Evolutionary conservation across 2,329 filamentous ascomycete genomes (phyloP).

Genomic region (Sphaceloma murrayae): DNA sequence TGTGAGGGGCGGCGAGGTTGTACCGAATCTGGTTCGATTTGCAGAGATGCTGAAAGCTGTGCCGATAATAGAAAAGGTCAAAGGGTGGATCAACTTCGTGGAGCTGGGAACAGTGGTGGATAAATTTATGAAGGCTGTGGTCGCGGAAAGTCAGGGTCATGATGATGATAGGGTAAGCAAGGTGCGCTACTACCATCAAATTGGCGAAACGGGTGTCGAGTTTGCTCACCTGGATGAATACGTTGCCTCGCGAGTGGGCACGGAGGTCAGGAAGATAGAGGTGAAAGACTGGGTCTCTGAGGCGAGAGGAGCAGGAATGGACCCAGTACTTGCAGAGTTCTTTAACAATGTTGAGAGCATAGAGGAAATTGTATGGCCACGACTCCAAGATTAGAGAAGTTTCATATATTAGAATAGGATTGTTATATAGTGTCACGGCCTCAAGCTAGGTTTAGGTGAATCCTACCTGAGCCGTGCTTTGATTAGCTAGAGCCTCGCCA

Average conservation of each 20-base stretch:
- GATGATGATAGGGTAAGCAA: too few relatives aligned
- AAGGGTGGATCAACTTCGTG: conserved; percentile 1
- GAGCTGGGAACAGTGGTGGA: neutral
- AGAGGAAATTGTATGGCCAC: neutral
- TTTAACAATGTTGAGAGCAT: neutral
- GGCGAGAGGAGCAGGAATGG: neutral
- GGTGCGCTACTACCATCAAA: conserved; percentile 1
- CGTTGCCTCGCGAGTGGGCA: neutral
- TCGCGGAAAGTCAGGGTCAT: neutral
- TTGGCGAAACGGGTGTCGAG: neutral
- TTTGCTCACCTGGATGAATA: neutral
- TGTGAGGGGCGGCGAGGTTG: neutral
- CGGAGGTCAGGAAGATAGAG: neutral
- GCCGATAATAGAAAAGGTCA: neutral
- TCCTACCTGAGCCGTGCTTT: too few relatives aligned
- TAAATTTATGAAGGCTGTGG: neutral
- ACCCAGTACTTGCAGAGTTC: neutral
- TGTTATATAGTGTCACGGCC: too few relatives aligned
- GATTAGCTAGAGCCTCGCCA: too few relatives aligned
- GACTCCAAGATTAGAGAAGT: too few relatives aligned
- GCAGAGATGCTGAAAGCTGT: neutral
- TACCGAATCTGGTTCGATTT: neutral
- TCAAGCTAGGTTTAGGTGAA: too few relatives aligned
- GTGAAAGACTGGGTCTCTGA: neutral
- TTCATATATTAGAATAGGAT: too few relatives aligned